phyloP scores from a whole-genome alignment of 805 yeast genomes.

The Hanseniaspora guilliermondii region DNA sequence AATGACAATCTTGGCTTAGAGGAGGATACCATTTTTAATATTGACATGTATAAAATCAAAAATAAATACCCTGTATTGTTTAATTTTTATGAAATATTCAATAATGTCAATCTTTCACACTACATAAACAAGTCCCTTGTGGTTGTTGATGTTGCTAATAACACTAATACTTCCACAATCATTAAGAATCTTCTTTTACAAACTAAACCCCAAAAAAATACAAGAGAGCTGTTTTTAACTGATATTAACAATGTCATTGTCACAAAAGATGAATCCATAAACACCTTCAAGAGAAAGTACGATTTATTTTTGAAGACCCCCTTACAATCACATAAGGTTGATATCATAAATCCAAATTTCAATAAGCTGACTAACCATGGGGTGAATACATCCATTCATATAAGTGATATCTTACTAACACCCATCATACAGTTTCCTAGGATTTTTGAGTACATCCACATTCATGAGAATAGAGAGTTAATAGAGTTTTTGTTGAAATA shows the following conservation, averaged over 20 bases:
- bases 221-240: background rate
- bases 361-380: background rate
- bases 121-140: background rate
- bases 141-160: background rate
- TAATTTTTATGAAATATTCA: background rate
- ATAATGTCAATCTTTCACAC: background rate
- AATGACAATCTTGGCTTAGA: background rate
- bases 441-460: background rate
- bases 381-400: background rate
- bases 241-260: background rate
- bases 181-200: background rate
- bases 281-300: background rate
- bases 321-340: background rate
- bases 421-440: constrained; percentile 10
- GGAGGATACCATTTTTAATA: background rate
- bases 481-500: constrained; percentile 8
- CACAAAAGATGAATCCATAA: background rate
- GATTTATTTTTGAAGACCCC: background rate
- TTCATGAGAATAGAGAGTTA: constrained; percentile 7
- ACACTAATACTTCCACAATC: background rate
- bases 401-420: background rate
- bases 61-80: background rate
- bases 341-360: background rate
- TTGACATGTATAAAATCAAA: background rate
- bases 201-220: background rate